These are phyloP conservation scores for Sporormia fimetaria DNA, from an alignment of 495 filamentous ascomycete species.

Conservation along the genomic window DNA sequence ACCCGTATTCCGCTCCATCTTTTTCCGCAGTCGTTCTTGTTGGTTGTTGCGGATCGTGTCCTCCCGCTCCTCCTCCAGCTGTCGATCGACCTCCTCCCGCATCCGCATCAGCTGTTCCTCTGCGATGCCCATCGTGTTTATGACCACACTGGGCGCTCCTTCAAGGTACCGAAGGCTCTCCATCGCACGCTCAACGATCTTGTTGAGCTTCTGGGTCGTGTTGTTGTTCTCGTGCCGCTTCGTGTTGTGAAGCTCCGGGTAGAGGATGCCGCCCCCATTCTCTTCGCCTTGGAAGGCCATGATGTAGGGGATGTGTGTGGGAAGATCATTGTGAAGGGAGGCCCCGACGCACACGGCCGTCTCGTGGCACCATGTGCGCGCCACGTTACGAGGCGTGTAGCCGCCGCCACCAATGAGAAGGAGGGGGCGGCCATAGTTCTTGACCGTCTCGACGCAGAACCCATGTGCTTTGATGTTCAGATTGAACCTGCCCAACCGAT, in stretches of 20 bases:
- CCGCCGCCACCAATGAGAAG: constrained; percentile 90
- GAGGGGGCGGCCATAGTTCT: constrained; percentile 62
- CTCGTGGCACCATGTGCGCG: constrained; percentile 91
- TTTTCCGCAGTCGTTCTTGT: constrained; percentile 32
- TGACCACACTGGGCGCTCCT: constrained; percentile 76
- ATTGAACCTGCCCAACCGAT: constrained; percentile 91
- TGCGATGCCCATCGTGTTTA: constrained; percentile 60
- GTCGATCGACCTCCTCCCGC: constrained; percentile 67
- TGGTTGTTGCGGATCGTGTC: constrained; percentile 46
- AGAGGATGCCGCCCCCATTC: constrained; percentile 50
- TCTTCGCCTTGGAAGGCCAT: constrained; percentile 31
- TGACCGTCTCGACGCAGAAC: constrained; percentile 78
- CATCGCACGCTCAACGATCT: constrained; percentile 58
- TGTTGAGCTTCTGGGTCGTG: constrained; percentile 57
- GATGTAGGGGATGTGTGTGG: constrained; percentile 30
- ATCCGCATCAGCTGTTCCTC: constrained; percentile 52
- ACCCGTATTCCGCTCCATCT: constrained; percentile 35
- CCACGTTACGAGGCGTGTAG: constrained; percentile 96
- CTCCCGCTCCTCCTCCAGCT: constrained; percentile 60
- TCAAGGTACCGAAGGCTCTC: constrained; percentile 82
- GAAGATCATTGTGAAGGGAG: constrained; percentile 29
- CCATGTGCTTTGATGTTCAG: constrained; percentile 90
- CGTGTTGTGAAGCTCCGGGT: constrained; percentile 52
- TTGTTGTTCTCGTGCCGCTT: constrained; percentile 68
- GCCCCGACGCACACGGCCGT: constrained; percentile 77